Base-by-base conservation (phyloP, 2,329 filamentous ascomycete species). In the Rhynchosporium graminicola region DNA sequence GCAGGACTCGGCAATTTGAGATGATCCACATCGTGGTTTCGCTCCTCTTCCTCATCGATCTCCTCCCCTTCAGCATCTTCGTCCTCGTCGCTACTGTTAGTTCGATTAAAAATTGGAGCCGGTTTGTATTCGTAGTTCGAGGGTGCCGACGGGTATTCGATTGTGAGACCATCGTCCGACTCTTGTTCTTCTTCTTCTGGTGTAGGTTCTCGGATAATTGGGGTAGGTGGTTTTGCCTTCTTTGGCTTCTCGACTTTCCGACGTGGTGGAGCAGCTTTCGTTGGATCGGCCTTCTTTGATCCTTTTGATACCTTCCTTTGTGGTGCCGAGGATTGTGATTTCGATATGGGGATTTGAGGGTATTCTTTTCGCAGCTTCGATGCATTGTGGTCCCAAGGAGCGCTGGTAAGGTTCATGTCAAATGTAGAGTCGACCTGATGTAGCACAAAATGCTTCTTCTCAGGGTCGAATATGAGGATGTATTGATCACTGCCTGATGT, bases 371-470 rank as follows among this genome's bases (percentile, higher is more conserved):
- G 82, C 46, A 96, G 80, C 70, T 82, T 85, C 36, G 84, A 83
- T 59, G 82, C 76, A 68, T 91, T 85, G 59, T 81, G 78, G 70
- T 88, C 87, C 67, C 81, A 83, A 2, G 89, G 90, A 13, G 86
- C 86, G 60, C 83, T 85, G 58, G 84, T 86, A 59, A 97, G 78
- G 75, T 97, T 97, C 88, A 97, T 93, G 71, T 91, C 88, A 76
- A 96, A 89, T 45, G 87, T 87, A n/a, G 87, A 89, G 73, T 91
- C 86, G 60, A 97, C 80, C 57, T 86, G 87, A 77, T 97, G 92
- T 60, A 97, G 82, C 33, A 95, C 86, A 68, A 95, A 95, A 61
- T 83, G 88, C 71, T 94, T 86, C 58, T 85, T 86, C 20, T 81
- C 79, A 8, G 88, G 82, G 75, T 96, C 90, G 72, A 94, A 95